Conservation (phyloP, 768 basidiomycete species). For the Mycena rebaudengoi region DNA sequence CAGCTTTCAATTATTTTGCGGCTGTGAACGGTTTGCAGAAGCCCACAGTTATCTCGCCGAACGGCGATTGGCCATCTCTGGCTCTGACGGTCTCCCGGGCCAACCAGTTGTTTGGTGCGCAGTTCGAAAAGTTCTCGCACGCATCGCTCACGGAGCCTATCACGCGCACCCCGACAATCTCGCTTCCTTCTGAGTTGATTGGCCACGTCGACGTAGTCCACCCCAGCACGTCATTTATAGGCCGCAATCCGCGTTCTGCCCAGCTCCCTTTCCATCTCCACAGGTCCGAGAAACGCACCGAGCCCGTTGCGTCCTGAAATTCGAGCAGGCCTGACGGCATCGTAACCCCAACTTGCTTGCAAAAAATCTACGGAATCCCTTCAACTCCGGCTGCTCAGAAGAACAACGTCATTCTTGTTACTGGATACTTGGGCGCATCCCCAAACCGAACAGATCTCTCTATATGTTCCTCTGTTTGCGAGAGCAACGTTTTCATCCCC, state of each 20-base stretch:
- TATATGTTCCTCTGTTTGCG: constrained; percentile 5
- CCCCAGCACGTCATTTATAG: neutral
- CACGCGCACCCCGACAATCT: constrained; percentile 1
- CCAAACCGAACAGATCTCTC: constrained; percentile 1
- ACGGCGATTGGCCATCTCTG: constrained; percentile 10
- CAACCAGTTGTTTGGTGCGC: constrained; percentile 13
- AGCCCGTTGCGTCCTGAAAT: constrained; percentile 12
- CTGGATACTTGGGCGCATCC: constrained; percentile 9
- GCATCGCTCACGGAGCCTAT: neutral
- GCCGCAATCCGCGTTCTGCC: neutral
- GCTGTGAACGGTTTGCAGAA: constrained; percentile 11
- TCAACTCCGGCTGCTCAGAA: constrained; percentile 7
- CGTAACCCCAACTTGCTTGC: constrained; percentile 16
- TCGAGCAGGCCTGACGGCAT: constrained; percentile 3
- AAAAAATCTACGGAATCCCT: constrained; percentile 14
- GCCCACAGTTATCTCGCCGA: constrained; percentile 10
- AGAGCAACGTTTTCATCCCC: constrained; percentile 39
- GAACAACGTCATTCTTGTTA: constrained; percentile 8
- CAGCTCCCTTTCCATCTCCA: neutral
- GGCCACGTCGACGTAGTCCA: constrained; percentile 6
- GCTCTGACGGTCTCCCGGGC: constrained; percentile 15
- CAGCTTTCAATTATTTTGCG: constrained; percentile 13
- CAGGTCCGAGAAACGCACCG: constrained; percentile 4
- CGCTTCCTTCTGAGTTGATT: constrained; percentile 6
- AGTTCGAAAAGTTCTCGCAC: constrained; percentile 6